Conservation (phyloP, 2,329 filamentous ascomycete genomes). For the Colletotrichum navitas region DNA sequence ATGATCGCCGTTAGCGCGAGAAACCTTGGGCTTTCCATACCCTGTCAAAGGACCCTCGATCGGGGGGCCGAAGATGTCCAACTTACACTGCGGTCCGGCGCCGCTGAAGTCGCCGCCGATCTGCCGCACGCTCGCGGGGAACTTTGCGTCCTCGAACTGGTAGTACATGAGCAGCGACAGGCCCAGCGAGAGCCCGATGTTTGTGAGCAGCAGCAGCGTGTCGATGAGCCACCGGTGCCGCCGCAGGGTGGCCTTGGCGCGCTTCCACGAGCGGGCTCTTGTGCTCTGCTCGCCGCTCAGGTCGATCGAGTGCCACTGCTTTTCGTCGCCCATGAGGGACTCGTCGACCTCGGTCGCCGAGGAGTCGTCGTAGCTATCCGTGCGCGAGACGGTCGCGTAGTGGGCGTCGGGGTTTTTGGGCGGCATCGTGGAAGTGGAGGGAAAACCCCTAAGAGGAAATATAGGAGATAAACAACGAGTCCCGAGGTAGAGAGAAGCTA, state of each 20-base stretch:
- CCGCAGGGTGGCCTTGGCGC: conserved; percentile 21
- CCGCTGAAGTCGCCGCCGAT: conserved; percentile 56
- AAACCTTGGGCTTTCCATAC: not conserved
- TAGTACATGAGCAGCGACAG: conserved; percentile 40
- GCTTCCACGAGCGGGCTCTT: conserved; percentile 8
- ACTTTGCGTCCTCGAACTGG: conserved; percentile 29
- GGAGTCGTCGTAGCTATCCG: conserved; percentile 32
- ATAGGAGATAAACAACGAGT: no score
- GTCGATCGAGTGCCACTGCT: conserved; percentile 39
- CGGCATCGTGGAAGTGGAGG: not conserved
- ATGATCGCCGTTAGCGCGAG: not conserved
- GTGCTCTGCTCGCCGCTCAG: not conserved
- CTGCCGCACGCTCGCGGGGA: conserved; percentile 46
- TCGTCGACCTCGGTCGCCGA: conserved; percentile 36
- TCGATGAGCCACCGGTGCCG: conserved; percentile 37
- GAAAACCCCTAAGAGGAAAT: no score
- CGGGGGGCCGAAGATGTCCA: no score
- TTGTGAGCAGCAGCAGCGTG: conserved; percentile 35
- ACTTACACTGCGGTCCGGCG: conserved; percentile 52
- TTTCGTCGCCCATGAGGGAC: conserved; percentile 31
- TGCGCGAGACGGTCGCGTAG: conserved; percentile 14
- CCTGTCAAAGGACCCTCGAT: not conserved
- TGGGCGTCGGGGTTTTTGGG: not conserved
- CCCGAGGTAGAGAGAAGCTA: not conserved
- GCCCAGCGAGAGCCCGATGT: conserved; percentile 33